Evolutionary conservation across 495 filamentous ascomycete species (phyloP).

Genomic region (Astrothelium subdiscretum): DNA sequence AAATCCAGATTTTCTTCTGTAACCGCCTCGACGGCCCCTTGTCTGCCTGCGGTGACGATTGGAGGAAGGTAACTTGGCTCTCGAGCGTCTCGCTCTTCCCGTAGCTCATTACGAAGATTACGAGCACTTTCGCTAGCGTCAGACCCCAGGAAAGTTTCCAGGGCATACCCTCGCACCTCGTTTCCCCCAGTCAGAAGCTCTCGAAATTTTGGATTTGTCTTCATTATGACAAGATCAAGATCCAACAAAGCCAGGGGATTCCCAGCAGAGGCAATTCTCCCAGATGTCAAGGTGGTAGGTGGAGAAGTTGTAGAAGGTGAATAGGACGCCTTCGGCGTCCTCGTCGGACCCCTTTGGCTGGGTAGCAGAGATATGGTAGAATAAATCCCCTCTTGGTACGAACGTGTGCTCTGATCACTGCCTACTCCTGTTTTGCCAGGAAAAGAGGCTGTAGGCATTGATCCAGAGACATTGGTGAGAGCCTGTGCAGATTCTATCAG

Average conservation of each 20-base stretch:
- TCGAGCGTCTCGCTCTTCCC: constrained; percentile 26
- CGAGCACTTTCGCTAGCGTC: constrained; percentile 17
- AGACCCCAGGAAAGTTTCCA: constrained; percentile 13
- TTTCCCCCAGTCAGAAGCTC: constrained; percentile 18
- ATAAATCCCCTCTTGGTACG: background rate
- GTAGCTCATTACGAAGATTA: constrained; percentile 20
- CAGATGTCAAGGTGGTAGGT: background rate
- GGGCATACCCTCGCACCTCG: constrained; percentile 21
- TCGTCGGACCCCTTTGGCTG: background rate
- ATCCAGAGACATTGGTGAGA: background rate
- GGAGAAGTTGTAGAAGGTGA: background rate
- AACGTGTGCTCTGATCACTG: background rate
- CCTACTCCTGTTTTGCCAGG: background rate
- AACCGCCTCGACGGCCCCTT: constrained; percentile 16
- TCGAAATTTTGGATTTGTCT: constrained; percentile 26
- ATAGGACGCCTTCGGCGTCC: background rate
- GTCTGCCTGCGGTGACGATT: constrained; percentile 22
- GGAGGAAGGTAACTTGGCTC: constrained; percentile 33
- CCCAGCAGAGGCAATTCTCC: constrained; percentile 1
- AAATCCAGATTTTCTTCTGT: constrained; percentile 18
- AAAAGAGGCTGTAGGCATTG: background rate
- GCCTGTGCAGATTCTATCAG: background rate
- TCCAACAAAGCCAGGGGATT: constrained; percentile 22
- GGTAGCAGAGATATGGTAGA: background rate
- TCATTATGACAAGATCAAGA: constrained; percentile 28